These are phyloP conservation scores for Aspergillus awamori DNA, from an alignment of 2,329 filamentous ascomycete genomes.

Conservation along the genomic window DNA sequence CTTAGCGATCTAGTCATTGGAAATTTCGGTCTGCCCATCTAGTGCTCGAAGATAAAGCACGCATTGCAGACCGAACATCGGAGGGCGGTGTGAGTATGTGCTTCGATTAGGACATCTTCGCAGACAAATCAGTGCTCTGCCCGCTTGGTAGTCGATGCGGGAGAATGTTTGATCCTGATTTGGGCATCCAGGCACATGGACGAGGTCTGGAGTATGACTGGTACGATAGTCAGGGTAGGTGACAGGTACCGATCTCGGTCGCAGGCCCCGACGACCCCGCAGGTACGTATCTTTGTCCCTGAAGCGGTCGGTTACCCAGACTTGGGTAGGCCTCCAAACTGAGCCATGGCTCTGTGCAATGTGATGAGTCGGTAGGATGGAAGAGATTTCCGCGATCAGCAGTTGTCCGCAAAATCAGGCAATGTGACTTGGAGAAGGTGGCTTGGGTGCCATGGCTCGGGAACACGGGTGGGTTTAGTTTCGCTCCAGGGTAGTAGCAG, in stretches of 20 bases:
- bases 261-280: background rate
- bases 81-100: background rate
- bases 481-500: background rate
- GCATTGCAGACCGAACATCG: background rate
- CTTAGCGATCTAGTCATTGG: background rate
- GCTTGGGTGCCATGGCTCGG: background rate
- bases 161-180: background rate
- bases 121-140: background rate
- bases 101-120: background rate
- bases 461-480: background rate
- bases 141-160: background rate
- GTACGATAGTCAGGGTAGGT: background rate
- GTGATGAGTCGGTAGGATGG: slow-evolving; percentile 3
- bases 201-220: slow-evolving; percentile 2
- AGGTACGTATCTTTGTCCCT: background rate
- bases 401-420: background rate
- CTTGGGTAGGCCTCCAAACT: background rate
- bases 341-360: background rate
- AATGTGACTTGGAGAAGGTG: background rate
- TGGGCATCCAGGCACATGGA: slow-evolving; percentile 1
- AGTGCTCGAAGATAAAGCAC: background rate
- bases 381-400: slow-evolving; percentile 1
- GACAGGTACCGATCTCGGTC: slow-evolving; percentile 1
- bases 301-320: background rate
- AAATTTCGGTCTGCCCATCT: no score